phyloP scores from a whole-genome alignment of 2,329 filamentous ascomycete species.

The Hymenoscyphus fructigenus region DNA sequence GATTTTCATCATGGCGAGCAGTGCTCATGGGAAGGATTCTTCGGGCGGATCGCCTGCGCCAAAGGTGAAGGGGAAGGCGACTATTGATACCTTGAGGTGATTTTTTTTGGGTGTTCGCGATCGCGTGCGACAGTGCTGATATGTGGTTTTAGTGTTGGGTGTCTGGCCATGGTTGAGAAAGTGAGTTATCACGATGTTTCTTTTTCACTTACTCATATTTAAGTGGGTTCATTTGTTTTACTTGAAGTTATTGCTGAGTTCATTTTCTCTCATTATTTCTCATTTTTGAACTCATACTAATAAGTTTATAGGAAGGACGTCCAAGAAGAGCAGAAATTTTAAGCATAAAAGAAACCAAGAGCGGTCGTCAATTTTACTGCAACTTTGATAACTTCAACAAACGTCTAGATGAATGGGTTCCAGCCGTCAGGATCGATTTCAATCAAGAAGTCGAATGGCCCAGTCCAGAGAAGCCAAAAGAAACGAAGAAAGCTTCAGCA shows the following conservation, averaged over 20 bases:
- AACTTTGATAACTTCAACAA: constrained; percentile 38
- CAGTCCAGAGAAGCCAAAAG: constrained; percentile 74
- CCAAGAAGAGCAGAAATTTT: constrained; percentile 91
- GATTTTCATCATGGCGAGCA: constrained; percentile 52
- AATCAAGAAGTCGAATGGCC: constrained; percentile 95
- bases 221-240: background rate
- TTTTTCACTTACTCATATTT: background rate
- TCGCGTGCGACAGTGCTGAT: constrained; percentile 18
- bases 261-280: constrained; percentile 14
- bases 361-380: constrained; percentile 55
- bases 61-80: constrained; percentile 76
- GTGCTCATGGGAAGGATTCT: constrained; percentile 50
- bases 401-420: constrained; percentile 72
- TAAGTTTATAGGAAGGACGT: constrained; percentile 65
- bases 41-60: constrained; percentile 57
- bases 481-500: constrained; percentile 66
- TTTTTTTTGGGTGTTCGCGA: constrained; percentile 35
- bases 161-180: constrained; percentile 39
- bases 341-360: constrained; percentile 89
- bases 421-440: constrained; percentile 79
- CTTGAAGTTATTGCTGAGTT: background rate
- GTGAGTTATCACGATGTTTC: constrained; percentile 24
- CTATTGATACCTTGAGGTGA: constrained; percentile 77
- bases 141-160: constrained; percentile 33
- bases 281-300: constrained; percentile 16